Conservation (phyloP, 768 basidiomycete species). For the Mycena filopes region DNA sequence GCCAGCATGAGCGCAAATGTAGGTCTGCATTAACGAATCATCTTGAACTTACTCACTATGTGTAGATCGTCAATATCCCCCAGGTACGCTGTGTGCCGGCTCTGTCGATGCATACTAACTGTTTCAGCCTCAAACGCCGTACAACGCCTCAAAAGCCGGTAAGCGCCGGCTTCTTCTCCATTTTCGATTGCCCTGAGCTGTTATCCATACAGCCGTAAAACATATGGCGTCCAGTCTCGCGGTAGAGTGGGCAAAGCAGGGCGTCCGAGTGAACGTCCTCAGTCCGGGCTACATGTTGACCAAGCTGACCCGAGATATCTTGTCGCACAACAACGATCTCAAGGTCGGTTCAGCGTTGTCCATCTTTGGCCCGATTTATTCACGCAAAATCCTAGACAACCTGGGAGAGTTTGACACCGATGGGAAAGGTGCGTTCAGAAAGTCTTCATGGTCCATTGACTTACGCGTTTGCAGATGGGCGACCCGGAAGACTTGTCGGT, state of each 20-base stretch:
- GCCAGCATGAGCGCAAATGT: constrained; percentile 93
- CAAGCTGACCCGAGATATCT: constrained; percentile 84
- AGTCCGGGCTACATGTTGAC: constrained; percentile 97
- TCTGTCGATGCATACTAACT: background rate
- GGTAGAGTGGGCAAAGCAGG: constrained; percentile 95
- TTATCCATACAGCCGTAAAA: constrained; percentile 73
- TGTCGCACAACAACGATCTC: constrained; percentile 78
- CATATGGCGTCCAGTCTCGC: constrained; percentile 94
- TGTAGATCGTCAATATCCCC: constrained; percentile 87
- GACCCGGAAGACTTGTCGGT: constrained; percentile 93
- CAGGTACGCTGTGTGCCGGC: constrained; percentile 54
- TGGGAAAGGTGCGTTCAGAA: constrained; percentile 73
- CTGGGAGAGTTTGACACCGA: constrained; percentile 87
- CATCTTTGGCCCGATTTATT: background rate
- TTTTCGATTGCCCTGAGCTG: background rate
- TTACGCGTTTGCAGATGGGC: constrained; percentile 69
- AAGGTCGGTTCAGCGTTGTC: constrained; percentile 70
- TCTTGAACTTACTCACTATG: constrained; percentile 18
- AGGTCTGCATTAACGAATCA: constrained; percentile 43
- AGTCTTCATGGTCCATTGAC: constrained; percentile 1
- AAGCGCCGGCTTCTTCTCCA: constrained; percentile 29
- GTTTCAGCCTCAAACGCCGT: constrained; percentile 85
- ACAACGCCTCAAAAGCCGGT: constrained; percentile 96
- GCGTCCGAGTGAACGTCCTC: constrained; percentile 80
- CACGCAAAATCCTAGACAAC: constrained; percentile 63